These are phyloP conservation scores for Dichotomopilus funicola DNA, from an alignment of 2,329 filamentous ascomycete species.

Conservation along the genomic window DNA sequence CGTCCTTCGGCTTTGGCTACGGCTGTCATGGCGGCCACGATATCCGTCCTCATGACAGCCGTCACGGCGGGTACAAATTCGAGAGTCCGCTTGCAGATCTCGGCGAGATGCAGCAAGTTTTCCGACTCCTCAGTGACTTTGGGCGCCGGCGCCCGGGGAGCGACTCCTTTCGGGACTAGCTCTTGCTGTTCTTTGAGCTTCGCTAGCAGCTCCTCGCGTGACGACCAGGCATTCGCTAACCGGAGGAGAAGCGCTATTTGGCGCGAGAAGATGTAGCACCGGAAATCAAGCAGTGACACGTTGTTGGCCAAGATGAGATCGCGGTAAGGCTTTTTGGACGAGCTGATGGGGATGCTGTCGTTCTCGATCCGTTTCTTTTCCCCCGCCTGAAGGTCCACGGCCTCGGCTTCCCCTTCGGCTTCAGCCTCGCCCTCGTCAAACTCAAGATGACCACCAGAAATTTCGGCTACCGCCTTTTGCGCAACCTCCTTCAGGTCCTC, in stretches of 20 bases:
- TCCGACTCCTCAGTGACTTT: conserved; percentile 57
- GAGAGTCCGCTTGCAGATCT: conserved; percentile 75
- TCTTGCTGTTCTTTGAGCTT: conserved; percentile 59
- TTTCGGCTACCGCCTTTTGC: conserved; percentile 43
- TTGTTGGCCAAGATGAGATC: conserved; percentile 90
- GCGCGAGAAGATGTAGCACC: conserved; percentile 85
- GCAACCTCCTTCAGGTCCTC: conserved; percentile 62
- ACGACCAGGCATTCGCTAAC: conserved; percentile 67
- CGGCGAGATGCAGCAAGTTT: conserved; percentile 72
- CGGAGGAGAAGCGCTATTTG: conserved; percentile 78
- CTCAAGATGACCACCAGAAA: conserved; percentile 21
- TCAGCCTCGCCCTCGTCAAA: conserved; percentile 24
- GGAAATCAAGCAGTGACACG: conserved; percentile 93
- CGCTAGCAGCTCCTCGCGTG: conserved; percentile 54
- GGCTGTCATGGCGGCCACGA: conserved; percentile 54
- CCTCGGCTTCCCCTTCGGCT: conserved; percentile 18
- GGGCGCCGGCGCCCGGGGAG: conserved; percentile 43
- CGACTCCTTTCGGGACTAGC: conserved; percentile 50
- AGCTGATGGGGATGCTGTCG: conserved; percentile 55
- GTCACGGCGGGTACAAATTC: conserved; percentile 79
- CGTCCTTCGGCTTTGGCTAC: conserved; percentile 34
- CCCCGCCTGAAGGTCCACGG: conserved; percentile 31
- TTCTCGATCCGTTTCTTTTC: conserved; percentile 31
- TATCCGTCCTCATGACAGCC: conserved; percentile 71
- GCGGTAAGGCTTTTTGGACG: conserved; percentile 72